Evolutionary conservation across 2,329 filamentous ascomycete genomes (phyloP), one percentile per base, ranked within the genome.

Genomic region (Chaetomiaceae sp.): DNA sequence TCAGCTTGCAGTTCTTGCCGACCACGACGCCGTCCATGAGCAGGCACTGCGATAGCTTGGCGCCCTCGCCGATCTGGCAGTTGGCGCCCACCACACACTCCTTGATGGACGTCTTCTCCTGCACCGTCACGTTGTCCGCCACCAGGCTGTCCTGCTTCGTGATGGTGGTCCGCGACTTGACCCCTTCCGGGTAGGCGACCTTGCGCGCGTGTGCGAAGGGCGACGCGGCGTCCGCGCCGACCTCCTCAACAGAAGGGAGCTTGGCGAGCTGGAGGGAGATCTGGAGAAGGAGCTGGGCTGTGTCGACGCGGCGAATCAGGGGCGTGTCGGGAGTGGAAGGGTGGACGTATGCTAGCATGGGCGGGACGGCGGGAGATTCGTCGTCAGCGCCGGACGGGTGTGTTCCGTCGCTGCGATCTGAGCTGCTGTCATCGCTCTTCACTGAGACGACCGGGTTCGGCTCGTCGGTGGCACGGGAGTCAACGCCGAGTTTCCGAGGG

Each of bases 21-120:
- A 98, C 76, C 7, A 87, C 82, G 1, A 87, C 90, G 3, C 88
- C 88, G 50, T 97, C 91, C 88, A 97, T 96, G 17, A 97, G 70
- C 38, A 97, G 67, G 65, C 91, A 97, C 54, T 90, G 79, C n/a
- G 81, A 83, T 36, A 98, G 68, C 55, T 90, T 86, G 24, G 86
- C 88, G n/a, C 89, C 88, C 56, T 84, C 82, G 52, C 83, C 82
- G 54, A 98, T 91, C 58, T 86, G 84, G 63, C 88, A 95, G 57
- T 88, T 88, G 4, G 87, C 81, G 3, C 93, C 93, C 33, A 98
- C 80, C 24, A 96, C 88, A 30, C 76, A 85, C 65, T 95, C 88
- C 65, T 95, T 96, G 68, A 98, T 86, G n/a, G 89, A 85, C 19
- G 81, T 84, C 63, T 91, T 91, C 58, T 91, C 87, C 60, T 91